phyloP scores from a whole-genome alignment of 495 filamentous ascomycete species.

The Lepraria neglecta region DNA sequence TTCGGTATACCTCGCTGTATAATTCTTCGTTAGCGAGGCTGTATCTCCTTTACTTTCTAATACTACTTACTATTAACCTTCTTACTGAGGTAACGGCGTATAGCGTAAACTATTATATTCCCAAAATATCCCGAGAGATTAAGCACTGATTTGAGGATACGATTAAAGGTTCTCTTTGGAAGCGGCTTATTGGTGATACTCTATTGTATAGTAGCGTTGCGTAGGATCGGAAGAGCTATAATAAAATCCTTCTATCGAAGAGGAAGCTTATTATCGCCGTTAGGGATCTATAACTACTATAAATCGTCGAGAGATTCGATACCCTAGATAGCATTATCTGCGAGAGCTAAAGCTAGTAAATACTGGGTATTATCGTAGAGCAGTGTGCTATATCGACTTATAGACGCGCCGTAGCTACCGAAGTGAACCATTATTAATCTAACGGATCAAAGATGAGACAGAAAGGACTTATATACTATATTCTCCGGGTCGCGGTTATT shows the following conservation, averaged over 20 bases:
- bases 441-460: background rate
- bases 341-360: too few species aligned
- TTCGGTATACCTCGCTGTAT: constrained; percentile 2
- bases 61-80: too few species aligned
- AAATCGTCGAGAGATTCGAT: constrained; percentile 7
- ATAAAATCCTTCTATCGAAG: constrained; percentile 12
- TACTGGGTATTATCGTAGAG: too few species aligned
- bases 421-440: background rate
- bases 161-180: background rate
- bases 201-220: constrained; percentile 8
- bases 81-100: constrained; percentile 7
- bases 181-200: constrained; percentile 6
- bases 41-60: constrained; percentile 1
- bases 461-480: background rate
- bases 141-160: constrained; percentile 13
- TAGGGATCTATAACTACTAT: constrained; percentile 12
- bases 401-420: constrained; percentile 5
- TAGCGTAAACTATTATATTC: background rate
- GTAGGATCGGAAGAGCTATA: constrained; percentile 10
- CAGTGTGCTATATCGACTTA: constrained; percentile 12
- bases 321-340: constrained; percentile 14
- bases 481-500: constrained; percentile 13
- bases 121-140: constrained; percentile 17
- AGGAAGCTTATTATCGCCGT: constrained; percentile 14
- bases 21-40: background rate